Evolutionary conservation across 805 yeast species (phyloP), one percentile per base, ranked within the genome.

Genomic region (Jamesozyma piceae): DNA sequence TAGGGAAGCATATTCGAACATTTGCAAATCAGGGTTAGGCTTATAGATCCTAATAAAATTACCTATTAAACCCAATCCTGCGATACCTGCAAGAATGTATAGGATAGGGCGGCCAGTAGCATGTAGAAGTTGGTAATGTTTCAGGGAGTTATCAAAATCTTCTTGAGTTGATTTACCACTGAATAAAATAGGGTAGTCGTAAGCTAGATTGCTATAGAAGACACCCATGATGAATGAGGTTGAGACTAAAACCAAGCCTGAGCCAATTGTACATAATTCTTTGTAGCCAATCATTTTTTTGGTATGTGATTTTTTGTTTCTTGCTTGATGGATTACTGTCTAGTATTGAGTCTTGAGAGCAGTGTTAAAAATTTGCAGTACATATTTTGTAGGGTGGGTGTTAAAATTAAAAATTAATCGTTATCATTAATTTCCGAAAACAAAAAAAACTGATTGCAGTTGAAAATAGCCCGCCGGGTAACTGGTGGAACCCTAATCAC

Each of bases 1-100:
- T 51, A 89, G 68, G 10, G 94, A 71, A 35, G 89, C 95, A 53
- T 94, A 95, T 64, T 90, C 98, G 59, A 92, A 90, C 60, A 81
- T 74, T 62, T 82, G 80, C 54, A 84, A 73, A 38, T 90, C 94
- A 41, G 82, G 90, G 37, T 75, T 60, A n/a, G 97, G 97, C 65
- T 82, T 82, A 68, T 81, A 87, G 43, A 90, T 72, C 68, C 87
- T 87, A 58, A 83, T 73, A 50, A 81, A 69, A 44, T 79, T 68
- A 5, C 95, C 95, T 38, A 76, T 35, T 43, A 87, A 69, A 3
- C 95, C 97, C 24, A 88, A 39, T 27, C 57, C 64, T 52, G 85
- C 94, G 53, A 87, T 68, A 18, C 74, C 72, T 52, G 78, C 75
- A 51, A 78, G 73, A 21, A 84, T 67, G 37, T 55, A 51, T 3